Evolutionary conservation across 176 grass and related monocot species (phyloP), one percentile per base, ranked within the genome.

Genomic region (Hyparrhenia diplandra): DNA sequence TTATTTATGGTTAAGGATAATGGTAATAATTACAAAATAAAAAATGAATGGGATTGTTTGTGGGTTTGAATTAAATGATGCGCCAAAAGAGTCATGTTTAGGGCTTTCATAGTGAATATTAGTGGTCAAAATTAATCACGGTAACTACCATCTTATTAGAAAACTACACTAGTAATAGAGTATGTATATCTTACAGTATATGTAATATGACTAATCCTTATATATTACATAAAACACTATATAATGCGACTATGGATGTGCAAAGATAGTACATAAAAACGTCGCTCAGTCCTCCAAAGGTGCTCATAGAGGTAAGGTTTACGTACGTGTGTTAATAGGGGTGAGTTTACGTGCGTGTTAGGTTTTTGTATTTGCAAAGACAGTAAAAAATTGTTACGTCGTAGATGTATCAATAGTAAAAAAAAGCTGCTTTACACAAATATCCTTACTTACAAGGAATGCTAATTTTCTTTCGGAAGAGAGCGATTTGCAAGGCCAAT

Each of bases 1-100:
- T 83, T 31, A 80, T 84, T 84, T 24, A 60, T 67, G 71, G 23
- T 23, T 40, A 74, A 6, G 9, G 43, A 60, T 36, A 35, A 67
- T 21, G 16, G 6, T 51, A 41, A 47, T 1, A 13, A 29, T 16
- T 43, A 20, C 1, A 5, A 3, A 55, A 55, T 55, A 1, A 52
- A 3, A 55, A 18, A 51, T 52, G 1, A 5, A 52, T 52, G 18
- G 18, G 18, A 49, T 49, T 18, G 16, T 49, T 49, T 18, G 46
- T 5, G 18, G 49, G 6, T n/a, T 55, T 55, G 20, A n/a, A 55
- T 55, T 21, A 59, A 59, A 59, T 59, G 1, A 5, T 43, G 8
- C 2, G 0, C 3, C 3, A 23, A 63, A 23, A 43, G n/a, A 46
- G 2, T 1, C 6, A 16, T 70, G 1, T 46, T 28, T 46, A 29